Percentiles rank a stretch among this genome's conserved stretches.
These are phyloP conservation scores for Eutrema japonicum DNA, from an alignment of 345 rosid genomes.

Conservation along the genomic window DNA sequence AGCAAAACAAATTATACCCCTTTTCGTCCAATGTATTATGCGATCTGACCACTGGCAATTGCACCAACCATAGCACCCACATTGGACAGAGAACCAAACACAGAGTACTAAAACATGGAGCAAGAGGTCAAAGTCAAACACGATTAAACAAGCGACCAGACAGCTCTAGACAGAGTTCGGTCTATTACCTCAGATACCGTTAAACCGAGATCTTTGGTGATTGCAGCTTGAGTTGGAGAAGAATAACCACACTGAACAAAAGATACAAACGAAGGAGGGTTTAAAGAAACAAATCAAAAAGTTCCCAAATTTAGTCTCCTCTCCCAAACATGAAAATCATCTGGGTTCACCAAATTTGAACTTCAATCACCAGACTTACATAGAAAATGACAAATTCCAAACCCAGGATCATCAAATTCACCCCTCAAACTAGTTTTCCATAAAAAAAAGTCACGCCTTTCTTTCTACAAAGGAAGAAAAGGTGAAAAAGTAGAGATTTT, in stretches of 20 bases:
- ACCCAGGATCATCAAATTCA: background rate
- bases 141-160: constrained; percentile 14
- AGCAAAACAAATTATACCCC: constrained; percentile 59
- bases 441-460: constrained; percentile 23
- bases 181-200: constrained; percentile 75
- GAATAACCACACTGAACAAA: constrained; percentile 78
- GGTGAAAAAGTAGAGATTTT: constrained; percentile 3
- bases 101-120: constrained; percentile 55
- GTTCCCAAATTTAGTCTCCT: too few species aligned
- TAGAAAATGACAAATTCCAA: background rate
- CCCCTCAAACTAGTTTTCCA: constrained; percentile 16
- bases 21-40: constrained; percentile 93
- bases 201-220: constrained; percentile 77
- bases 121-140: constrained; percentile 42
- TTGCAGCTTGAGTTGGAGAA: constrained; percentile 87
- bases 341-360: constrained; percentile 6
- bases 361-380: constrained; percentile 13
- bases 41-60: constrained; percentile 94
- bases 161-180: background rate
- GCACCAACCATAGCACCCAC: constrained; percentile 99
- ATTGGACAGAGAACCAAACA: too few species aligned
- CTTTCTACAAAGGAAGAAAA: constrained; percentile 8
- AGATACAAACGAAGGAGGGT: background rate
- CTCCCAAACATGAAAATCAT: background rate
- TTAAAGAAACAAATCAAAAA: constrained; percentile 7